These are phyloP conservation scores for Schizochytrium sp. DNA, from an alignment of 108 stramenopile genomes.

Conservation along the genomic window DNA sequence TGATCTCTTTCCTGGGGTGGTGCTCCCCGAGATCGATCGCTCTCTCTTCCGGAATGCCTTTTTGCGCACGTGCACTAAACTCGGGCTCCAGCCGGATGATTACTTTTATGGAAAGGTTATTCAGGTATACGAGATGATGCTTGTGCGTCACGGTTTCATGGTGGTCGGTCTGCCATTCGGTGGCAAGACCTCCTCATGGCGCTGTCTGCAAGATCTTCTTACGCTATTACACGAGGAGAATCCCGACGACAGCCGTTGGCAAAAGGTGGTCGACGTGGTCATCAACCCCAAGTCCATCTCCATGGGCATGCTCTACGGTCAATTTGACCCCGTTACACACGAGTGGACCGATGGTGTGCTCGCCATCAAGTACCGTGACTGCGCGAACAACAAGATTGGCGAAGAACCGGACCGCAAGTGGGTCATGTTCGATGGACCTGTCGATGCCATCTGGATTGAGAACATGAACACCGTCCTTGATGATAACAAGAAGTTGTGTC, in stretches of 20 bases:
- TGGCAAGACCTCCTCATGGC: slow-evolving; percentile 55
- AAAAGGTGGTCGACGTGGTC: slow-evolving; percentile 47
- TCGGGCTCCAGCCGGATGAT: slow-evolving; percentile 42
- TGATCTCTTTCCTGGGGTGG: slow-evolving; percentile 58
- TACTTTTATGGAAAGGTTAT: slow-evolving; percentile 61
- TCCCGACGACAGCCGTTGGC: slow-evolving; percentile 50
- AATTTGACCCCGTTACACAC: slow-evolving; percentile 55
- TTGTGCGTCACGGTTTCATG: slow-evolving; percentile 68
- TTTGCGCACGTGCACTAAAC: slow-evolving; percentile 29
- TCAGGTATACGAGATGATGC: slow-evolving; percentile 68
- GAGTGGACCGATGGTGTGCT: slow-evolving; percentile 64
- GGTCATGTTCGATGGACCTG: slow-evolving; percentile 62
- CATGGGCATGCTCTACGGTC: slow-evolving; percentile 59
- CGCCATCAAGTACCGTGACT: slow-evolving; percentile 57
- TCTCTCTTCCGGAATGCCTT: slow-evolving; percentile 39
- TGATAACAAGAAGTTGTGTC: slow-evolving; percentile 62
- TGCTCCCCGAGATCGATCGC: slow-evolving; percentile 48
- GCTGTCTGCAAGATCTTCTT: slow-evolving; percentile 32
- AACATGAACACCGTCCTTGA: slow-evolving; percentile 66
- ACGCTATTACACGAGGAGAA: slow-evolving; percentile 21
- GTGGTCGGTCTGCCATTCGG: slow-evolving; percentile 59
- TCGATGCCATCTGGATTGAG: slow-evolving; percentile 68
- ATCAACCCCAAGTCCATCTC: slow-evolving; percentile 61
- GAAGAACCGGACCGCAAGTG: slow-evolving; percentile 53
- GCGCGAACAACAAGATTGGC: slow-evolving; percentile 50